These are phyloP conservation scores for Stagonosporopsis cucurbitacearum DNA, from an alignment of 2,329 filamentous ascomycete genomes.

Conservation along the genomic window DNA sequence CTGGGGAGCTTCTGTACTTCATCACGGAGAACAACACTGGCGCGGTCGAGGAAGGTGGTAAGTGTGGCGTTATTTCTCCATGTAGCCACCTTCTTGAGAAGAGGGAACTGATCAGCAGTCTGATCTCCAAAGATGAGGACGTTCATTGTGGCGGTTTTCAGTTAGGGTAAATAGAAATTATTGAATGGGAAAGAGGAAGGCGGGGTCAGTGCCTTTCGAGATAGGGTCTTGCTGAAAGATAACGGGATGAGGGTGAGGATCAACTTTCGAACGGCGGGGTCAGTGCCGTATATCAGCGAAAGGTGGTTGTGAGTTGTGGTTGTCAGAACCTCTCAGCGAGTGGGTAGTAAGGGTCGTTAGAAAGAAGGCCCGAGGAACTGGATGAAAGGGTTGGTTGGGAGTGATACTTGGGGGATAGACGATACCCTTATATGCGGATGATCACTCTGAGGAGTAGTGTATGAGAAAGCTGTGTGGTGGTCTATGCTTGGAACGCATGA, in stretches of 20 bases:
- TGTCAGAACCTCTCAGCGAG: slow-evolving; percentile 16
- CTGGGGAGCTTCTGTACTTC: slow-evolving; percentile 66
- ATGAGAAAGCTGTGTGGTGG: slow-evolving; percentile 36
- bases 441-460: slow-evolving; percentile 29
- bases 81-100: slow-evolving; percentile 59
- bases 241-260: slow-evolving; percentile 1
- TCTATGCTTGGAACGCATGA: slow-evolving; percentile 44
- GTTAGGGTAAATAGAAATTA: slow-evolving; percentile 36
- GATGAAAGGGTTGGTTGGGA: slow-evolving; percentile 32
- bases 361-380: slow-evolving; percentile 35
- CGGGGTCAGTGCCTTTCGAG: slow-evolving; percentile 12
- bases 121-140: slow-evolving; percentile 74
- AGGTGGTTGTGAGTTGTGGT: slow-evolving; percentile 13
- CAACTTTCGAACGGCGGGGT: slow-evolving; percentile 15
- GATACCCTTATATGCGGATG: slow-evolving; percentile 48
- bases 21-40: slow-evolving; percentile 63
- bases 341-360: slow-evolving; percentile 22
- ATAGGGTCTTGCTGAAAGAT: slow-evolving; percentile 9
- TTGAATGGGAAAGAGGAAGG: slow-evolving; percentile 15
- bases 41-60: slow-evolving; percentile 67
- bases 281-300: slow-evolving; percentile 24
- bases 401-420: slow-evolving; percentile 30
- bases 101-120: slow-evolving; percentile 70
- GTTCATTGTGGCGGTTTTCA: slow-evolving; percentile 48
- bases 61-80: slow-evolving; percentile 64